Evolutionary conservation across 1,139 yeast genomes (phyloP).

Genomic region (Nakaseomyces kungkrabaensis): DNA sequence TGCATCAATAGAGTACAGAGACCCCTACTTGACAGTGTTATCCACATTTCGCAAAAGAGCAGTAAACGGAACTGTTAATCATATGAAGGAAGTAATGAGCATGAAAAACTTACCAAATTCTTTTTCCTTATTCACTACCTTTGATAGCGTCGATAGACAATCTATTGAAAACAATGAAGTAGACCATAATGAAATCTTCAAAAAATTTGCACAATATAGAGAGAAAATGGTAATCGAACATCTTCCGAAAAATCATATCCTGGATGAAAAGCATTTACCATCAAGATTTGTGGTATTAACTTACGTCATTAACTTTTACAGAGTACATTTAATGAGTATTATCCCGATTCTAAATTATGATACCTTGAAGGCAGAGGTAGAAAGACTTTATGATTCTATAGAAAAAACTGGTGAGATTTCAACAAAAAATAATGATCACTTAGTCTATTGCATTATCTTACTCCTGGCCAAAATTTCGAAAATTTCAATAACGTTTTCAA

Average conservation of each 20-base stretch:
- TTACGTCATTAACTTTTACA: conserved; percentile 19
- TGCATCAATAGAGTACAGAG: conserved; percentile 21
- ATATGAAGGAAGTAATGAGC: conserved; percentile 8
- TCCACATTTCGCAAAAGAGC: conserved; percentile 18
- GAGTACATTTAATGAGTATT: conserved; percentile 13
- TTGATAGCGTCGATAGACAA: conserved; percentile 15
- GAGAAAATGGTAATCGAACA: conserved; percentile 10
- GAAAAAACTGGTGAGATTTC: conserved; percentile 10
- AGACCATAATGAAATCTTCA: conserved; percentile 18
- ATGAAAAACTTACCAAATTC: conserved; percentile 19
- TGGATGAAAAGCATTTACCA: conserved; percentile 13
- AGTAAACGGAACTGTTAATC: conserved; percentile 14
- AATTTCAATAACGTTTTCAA: conserved; percentile 18
- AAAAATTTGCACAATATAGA: conserved; percentile 22
- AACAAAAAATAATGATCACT: conserved; percentile 19
- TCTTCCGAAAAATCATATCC: conserved; percentile 5
- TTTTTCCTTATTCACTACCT: conserved; percentile 17
- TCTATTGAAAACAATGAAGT: neutral
- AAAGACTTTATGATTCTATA: conserved; percentile 12
- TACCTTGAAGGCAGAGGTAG: conserved; percentile 12
- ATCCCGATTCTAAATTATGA: conserved; percentile 21
- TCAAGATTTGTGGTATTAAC: conserved; percentile 11
- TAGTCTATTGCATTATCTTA: conserved; percentile 18
- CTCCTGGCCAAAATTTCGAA: conserved; percentile 20
- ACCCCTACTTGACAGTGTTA: conserved; percentile 19